Base-by-base conservation (phyloP, 306 rosid species). In the Potentilla sterilis region DNA sequence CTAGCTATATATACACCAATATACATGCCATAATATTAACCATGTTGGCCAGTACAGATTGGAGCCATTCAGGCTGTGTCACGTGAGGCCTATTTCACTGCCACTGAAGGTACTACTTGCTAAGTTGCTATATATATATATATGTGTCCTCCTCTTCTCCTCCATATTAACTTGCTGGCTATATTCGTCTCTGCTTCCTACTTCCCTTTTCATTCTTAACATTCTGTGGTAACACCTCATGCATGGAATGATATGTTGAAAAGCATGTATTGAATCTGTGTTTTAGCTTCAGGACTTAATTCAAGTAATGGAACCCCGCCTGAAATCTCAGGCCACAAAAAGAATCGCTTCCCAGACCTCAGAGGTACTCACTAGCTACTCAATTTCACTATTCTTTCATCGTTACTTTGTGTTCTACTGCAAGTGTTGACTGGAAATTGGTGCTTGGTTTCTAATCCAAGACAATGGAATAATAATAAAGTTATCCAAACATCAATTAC, bases 41-140 rank as follows among this genome's bases (percentile, higher is more conserved):
- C 54, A 48, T 4, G 54, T 15, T 43, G 15, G 5, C 15, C 19
- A 48, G 73, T n/a, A 14, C 81, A 93, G 96, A 94, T 94, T 5
- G 98, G 98, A 75, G 98, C 93, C 10, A 21, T 92, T 63, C 95
- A 92, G 87, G 94, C 95, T 63, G 89, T 83, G 51, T 86, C 95
- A 9, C 96, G 95, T 5, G 95, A 90, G 73, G 95, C 95, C 62
- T 91, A 91, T 81, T 88, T 94, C 76, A 83, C 86, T 14, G 91
- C 93, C 54, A 57, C 80, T 16, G 96, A 90, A 73, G 89, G 98
- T 91, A 66, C 42, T 61, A 46, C 4, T 51, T 28, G 28, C 28
- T 28, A 28, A 28, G 28, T 0, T 51, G 19, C 57, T 18, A 18
- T 51, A 18, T 28, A 28, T 28, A 51, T 42, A 42, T 9, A 16